Conservation (phyloP, 176 grass and related monocot species). For the Thalia dealbata region DNA sequence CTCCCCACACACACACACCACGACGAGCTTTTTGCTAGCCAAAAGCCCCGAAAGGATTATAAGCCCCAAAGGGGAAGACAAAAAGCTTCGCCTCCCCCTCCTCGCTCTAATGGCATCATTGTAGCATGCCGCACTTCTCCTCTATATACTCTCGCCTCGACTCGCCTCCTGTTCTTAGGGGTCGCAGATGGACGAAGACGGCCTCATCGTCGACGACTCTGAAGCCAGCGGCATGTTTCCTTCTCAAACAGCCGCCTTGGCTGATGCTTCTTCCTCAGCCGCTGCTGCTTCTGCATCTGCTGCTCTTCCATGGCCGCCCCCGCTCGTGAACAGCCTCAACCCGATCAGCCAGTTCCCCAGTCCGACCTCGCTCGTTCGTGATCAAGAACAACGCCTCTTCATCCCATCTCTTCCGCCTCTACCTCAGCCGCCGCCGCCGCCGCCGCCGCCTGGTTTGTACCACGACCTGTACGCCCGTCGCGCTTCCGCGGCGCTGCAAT, state of each 20-base stretch:
- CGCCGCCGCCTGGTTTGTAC: conserved; percentile 40
- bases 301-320: conserved; percentile 5
- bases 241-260: not conserved
- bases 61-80: conserved; percentile 7
- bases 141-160: not conserved
- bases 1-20: not conserved
- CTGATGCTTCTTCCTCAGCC: not conserved
- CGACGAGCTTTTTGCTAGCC: too few species aligned
- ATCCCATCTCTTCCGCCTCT: conserved; percentile 2
- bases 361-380: not conserved
- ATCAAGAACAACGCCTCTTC: conserved; percentile 39
- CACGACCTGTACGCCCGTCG: conserved; percentile 62
- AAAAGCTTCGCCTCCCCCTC: not conserved
- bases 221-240: not conserved
- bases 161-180: too few species aligned
- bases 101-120: conserved; percentile 23
- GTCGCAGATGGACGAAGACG: too few species aligned
- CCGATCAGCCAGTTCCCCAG: not conserved
- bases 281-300: not conserved
- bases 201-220: too few species aligned
- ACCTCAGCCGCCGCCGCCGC: conserved; percentile 40
- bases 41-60: not conserved
- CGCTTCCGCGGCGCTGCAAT: conserved; percentile 51
- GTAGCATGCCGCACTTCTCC: conserved; percentile 9
- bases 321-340: not conserved